A percentile compares a stretch with the other conserved stretches of the same genome.
These are phyloP conservation scores for Fusarium sp. DNA, from an alignment of 2,329 filamentous ascomycete genomes.

Conservation along the genomic window DNA sequence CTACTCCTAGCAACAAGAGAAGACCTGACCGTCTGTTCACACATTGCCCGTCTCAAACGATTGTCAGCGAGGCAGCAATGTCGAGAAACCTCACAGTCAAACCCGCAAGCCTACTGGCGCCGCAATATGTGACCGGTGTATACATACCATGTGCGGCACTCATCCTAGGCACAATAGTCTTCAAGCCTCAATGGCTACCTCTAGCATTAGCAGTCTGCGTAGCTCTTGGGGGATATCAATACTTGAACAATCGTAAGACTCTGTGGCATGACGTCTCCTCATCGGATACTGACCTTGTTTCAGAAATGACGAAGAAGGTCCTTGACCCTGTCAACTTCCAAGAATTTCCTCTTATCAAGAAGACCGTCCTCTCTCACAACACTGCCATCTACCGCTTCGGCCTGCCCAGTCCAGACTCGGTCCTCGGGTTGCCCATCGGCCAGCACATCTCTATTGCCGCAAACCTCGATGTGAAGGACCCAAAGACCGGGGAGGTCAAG, in stretches of 20 bases:
- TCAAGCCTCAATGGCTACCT: background rate
- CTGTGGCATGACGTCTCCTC: too few relatives aligned
- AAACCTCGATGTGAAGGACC: background rate
- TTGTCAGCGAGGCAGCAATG: background rate
- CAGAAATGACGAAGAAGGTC: background rate
- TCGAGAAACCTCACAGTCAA: background rate
- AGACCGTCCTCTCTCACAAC: background rate
- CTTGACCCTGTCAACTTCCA: background rate
- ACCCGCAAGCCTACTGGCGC: background rate
- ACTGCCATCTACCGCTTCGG: background rate
- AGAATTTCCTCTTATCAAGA: background rate
- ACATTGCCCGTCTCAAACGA: background rate
- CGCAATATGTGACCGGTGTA: background rate
- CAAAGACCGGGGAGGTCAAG: background rate
- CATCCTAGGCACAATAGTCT: background rate
- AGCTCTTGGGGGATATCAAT: background rate
- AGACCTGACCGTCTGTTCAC: background rate
- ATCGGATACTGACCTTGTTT: background rate
- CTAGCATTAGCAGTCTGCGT: background rate
- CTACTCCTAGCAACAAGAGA: background rate
- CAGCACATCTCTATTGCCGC: background rate
- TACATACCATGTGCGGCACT: background rate
- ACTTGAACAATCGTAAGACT: background rate
- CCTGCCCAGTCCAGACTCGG: background rate
- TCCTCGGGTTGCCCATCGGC: background rate